Conservation (phyloP, 495 filamentous ascomycete species). For the Penicillium crystallinum region DNA sequence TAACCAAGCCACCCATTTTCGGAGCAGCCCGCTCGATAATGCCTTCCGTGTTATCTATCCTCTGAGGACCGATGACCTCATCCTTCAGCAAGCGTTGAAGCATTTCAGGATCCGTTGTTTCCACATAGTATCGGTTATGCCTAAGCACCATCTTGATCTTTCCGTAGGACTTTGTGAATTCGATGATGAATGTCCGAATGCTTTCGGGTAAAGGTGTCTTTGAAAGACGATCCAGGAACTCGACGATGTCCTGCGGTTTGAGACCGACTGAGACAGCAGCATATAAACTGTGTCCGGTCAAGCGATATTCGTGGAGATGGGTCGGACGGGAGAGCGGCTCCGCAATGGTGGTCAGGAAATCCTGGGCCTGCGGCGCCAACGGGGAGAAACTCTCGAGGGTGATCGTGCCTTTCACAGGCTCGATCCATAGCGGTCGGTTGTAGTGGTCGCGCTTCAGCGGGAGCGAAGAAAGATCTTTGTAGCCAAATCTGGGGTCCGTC, state of each 20-base stretch:
- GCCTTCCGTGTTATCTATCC: constrained; percentile 60
- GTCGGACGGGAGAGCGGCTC: constrained; percentile 85
- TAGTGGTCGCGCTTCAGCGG: constrained; percentile 81
- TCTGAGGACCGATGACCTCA: constrained; percentile 58
- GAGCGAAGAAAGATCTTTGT: constrained; percentile 77
- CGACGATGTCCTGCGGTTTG: constrained; percentile 82
- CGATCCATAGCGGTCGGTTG: constrained; percentile 87
- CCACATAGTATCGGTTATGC: constrained; percentile 88
- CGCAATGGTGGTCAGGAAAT: constrained; percentile 92
- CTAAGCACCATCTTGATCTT: constrained; percentile 95
- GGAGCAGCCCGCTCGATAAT: constrained; percentile 77
- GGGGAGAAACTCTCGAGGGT: constrained; percentile 95
- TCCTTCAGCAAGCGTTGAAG: constrained; percentile 78
- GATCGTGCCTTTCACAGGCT: constrained; percentile 75
- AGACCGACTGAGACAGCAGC: constrained; percentile 91
- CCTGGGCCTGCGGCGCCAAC: constrained; percentile 75
- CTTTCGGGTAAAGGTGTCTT: constrained; percentile 77
- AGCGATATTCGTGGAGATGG: constrained; percentile 86
- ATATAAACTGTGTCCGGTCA: constrained; percentile 90
- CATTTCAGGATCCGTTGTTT: constrained; percentile 80
- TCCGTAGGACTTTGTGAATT: constrained; percentile 83
- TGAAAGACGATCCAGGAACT: constrained; percentile 75
- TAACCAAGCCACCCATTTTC: constrained; percentile 84
- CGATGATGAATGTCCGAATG: constrained; percentile 75
- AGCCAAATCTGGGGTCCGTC: constrained; percentile 53